Percentiles rank a stretch among this genome's conserved stretches.
Evolutionary conservation across 768 basidiomycete species (phyloP).

Genomic region (Bullera alba): DNA sequence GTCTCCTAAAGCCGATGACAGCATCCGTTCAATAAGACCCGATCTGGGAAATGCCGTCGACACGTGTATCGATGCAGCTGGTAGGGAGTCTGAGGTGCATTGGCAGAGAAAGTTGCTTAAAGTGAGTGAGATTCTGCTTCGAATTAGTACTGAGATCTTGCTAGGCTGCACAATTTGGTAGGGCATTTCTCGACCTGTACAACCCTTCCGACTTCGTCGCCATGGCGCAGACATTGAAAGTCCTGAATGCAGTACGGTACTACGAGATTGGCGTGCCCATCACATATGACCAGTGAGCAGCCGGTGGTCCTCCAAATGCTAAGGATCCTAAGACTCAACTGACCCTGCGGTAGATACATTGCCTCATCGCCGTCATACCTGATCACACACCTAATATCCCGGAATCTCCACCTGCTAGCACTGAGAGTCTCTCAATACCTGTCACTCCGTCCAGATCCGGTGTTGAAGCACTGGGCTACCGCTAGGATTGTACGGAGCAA

Average conservation of each 20-base stretch:
- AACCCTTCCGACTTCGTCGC: slow-evolving; percentile 86
- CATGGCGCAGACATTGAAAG: slow-evolving; percentile 87
- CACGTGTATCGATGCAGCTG: slow-evolving; percentile 88
- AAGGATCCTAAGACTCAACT: background rate
- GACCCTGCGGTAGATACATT: slow-evolving; percentile 57
- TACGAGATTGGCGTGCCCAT: slow-evolving; percentile 90
- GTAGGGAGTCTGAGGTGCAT: slow-evolving; percentile 78
- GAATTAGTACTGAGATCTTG: slow-evolving; percentile 2
- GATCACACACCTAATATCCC: slow-evolving; percentile 71
- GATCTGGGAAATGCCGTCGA: slow-evolving; percentile 82
- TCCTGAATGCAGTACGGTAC: slow-evolving; percentile 83
- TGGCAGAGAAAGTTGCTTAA: slow-evolving; percentile 84
- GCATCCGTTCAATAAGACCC: slow-evolving; percentile 74
- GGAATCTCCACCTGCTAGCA: slow-evolving; percentile 84
- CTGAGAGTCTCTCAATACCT: slow-evolving; percentile 82
- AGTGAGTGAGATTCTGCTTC: slow-evolving; percentile 48
- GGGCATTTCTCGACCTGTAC: slow-evolving; percentile 85
- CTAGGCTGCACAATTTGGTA: slow-evolving; percentile 93
- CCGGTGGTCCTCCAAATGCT: too few relatives aligned
- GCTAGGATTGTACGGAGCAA: slow-evolving; percentile 77
- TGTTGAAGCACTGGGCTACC: slow-evolving; percentile 92
- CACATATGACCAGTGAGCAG: slow-evolving; percentile 75
- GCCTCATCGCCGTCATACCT: slow-evolving; percentile 73
- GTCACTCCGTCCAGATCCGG: slow-evolving; percentile 71
- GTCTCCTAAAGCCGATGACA: slow-evolving; percentile 89